Evolutionary conservation across 2,329 filamentous ascomycete genomes (phyloP).

Genomic region (Ceratocystis ficicola): DNA sequence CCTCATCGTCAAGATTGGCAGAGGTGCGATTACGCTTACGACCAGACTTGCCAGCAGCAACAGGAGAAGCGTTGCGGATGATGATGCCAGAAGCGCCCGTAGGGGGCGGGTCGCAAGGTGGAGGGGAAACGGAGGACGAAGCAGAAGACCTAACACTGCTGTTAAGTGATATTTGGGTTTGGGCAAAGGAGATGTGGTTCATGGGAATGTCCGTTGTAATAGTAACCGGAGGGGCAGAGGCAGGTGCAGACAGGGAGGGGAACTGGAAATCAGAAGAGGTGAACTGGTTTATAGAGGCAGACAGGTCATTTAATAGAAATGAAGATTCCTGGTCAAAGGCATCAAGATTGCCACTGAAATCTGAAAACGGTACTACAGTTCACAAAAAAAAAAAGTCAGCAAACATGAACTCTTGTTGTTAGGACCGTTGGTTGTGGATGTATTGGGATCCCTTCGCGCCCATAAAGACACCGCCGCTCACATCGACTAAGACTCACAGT

Average conservation of each 20-base stretch:
- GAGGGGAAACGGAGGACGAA: slow-evolving; percentile 14
- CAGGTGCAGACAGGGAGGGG: slow-evolving; percentile 13
- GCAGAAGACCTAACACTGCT: neutral
- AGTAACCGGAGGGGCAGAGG: neutral
- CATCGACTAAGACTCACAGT: slow-evolving; percentile 12
- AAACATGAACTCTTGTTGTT: neutral
- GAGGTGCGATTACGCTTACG: slow-evolving; percentile 15
- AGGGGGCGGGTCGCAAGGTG: neutral
- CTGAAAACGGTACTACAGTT: slow-evolving; percentile 11
- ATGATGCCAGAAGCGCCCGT: neutral
- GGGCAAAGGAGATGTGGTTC: slow-evolving; percentile 11
- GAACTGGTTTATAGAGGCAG: slow-evolving; percentile 9
- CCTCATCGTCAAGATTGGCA: slow-evolving; percentile 16
- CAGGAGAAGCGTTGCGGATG: neutral
- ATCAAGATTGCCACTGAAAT: slow-evolving; percentile 14
- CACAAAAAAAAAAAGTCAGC: too few species aligned
- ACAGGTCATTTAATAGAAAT: slow-evolving; percentile 7
- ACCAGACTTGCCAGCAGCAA: neutral
- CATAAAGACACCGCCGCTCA: neutral
- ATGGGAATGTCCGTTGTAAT: slow-evolving; percentile 4
- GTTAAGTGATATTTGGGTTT: slow-evolving; percentile 5
- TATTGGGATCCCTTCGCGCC: neutral
- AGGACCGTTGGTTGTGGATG: neutral
- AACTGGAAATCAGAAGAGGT: slow-evolving; percentile 14
- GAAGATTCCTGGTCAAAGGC: slow-evolving; percentile 12